Evolutionary conservation across 441 rosid genomes (phyloP), one percentile per base, ranked within the genome.

Genomic region (Croton laevigatus): DNA sequence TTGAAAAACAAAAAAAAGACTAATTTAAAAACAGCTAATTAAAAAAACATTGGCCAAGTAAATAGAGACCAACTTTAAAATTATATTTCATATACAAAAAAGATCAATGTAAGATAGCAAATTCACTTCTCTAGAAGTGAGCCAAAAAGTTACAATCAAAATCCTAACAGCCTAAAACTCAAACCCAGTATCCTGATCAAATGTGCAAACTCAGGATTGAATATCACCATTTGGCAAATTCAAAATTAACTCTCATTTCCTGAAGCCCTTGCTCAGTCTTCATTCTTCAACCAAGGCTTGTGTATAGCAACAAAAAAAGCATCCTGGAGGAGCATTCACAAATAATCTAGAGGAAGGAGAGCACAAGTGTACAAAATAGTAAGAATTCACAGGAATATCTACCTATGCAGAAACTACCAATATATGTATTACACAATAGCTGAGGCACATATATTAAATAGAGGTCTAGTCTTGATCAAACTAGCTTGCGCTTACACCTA

Each of bases 401-500:
- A 40, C 10, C 8, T 40, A 40, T 40, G 44, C 44, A 40, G 10
- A 40, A 40, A 6, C 44, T 9, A 7, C 44, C 44, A 58, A 16
- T 27, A 65, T 23, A 7, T 14, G 11, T 3, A 57, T 0, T 22
- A 27, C 6, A 57, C 2, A 46, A 23, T 6, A 10, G 46, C 14
- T 54, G 36, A 36, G 37, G 10, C 60, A 17, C 36, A 37, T 32
- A 40, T 6, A 49, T 16, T 51, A 38, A 38, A 27, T 44, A 16
- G 34, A 44, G 4, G 8, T 11, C 67, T 13, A 22, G 64, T 10
- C 32, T 9, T 7, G 10, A 40, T 85, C 75, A 83, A 17, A 34
- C 27, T 46, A 84, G 71, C 75, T 78, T 84, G 8, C 86, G 85
- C 64, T 74, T 82, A 37, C 82, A 72, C 66, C 81, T 69, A 1